Evolutionary conservation across 2,329 filamentous ascomycete genomes (phyloP), one percentile per base, ranked within the genome.

Genomic region (Cadophora gregata): DNA sequence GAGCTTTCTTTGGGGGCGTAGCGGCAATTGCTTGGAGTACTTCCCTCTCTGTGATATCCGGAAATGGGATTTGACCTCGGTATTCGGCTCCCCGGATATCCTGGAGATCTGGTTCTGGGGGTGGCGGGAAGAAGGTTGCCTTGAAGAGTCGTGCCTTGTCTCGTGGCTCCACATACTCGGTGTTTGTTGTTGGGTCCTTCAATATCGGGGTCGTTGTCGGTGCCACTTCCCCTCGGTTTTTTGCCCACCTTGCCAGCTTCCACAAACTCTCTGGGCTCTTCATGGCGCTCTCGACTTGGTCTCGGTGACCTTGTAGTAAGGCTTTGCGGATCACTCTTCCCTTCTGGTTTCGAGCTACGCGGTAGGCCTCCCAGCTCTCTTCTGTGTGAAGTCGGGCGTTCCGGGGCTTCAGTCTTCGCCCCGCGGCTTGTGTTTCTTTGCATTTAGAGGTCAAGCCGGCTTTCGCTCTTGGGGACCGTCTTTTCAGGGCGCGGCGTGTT

Each of bases 11-110:
- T 63, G 38, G 48, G n/a, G 63, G 56, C 27, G 62, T 63, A 12
- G 29, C 27, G 14, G 27, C 47, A 55, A 71, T 68, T 9, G 66
- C 63, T 61, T 68, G 14, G 19, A 33, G 16, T 38, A 71, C 55
- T 47, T 72, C 70, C 42, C 63, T 42, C n/a, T 65, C 33, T 56
- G 59, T 72, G 33, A 71, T 68, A n/a, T 48, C 21, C 27, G 62
- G 65, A 29, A 65, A 59, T 4, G 62, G 16, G 47, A 68, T 65
- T 9, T 63, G 38, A 21, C 56, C 29, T 45, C 12, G 42, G 33
- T 70, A 70, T 47, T 60, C 50, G 33, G 21, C 48, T 24, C 33
- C 48, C 14, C 66, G 45, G 51, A 67, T 70, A 56, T 71, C 69
- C 14, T 50, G 5, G 21, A 72, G 67, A 36, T 71, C 63, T 51